A percentile compares a stretch with the other conserved stretches of the same genome.
These are phyloP conservation scores for Didymella pomorum DNA, from an alignment of 2,329 filamentous ascomycete species.

Conservation along the genomic window DNA sequence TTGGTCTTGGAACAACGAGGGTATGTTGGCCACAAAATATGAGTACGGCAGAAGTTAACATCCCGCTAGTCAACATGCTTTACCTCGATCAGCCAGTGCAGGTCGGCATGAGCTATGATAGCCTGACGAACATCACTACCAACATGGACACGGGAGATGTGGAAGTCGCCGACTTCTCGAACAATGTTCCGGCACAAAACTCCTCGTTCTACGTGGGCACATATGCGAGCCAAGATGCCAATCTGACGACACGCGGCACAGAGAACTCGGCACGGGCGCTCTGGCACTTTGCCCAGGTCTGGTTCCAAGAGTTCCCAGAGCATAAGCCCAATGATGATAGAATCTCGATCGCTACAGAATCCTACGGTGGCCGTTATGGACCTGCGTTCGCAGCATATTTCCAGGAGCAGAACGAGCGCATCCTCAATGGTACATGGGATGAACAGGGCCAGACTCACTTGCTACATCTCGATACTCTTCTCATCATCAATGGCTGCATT, in stretches of 20 bases:
- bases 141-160: slow-evolving; percentile 28
- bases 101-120: slow-evolving; percentile 61
- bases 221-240: slow-evolving; percentile 56
- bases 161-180: slow-evolving; percentile 31
- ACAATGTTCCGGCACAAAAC: slow-evolving; percentile 23
- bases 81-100: slow-evolving; percentile 73
- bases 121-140: slow-evolving; percentile 44
- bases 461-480: slow-evolving; percentile 59
- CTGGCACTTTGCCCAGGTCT: slow-evolving; percentile 32
- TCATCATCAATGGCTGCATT: slow-evolving; percentile 66
- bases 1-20: slow-evolving; percentile 69
- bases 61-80: slow-evolving; percentile 54
- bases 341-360: slow-evolving; percentile 41
- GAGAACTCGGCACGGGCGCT: slow-evolving; percentile 27
- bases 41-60: background rate
- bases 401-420: slow-evolving; percentile 61
- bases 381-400: slow-evolving; percentile 63
- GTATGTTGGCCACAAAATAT: slow-evolving; percentile 7
- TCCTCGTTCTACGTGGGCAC: slow-evolving; percentile 22
- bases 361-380: slow-evolving; percentile 63
- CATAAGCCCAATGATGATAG: slow-evolving; percentile 30
- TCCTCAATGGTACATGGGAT: slow-evolving; percentile 39
- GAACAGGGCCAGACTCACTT: slow-evolving; percentile 48
- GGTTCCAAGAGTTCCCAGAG: slow-evolving; percentile 33
- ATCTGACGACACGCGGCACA: slow-evolving; percentile 56